phyloP scores from a whole-genome alignment of 2,329 filamentous ascomycete genomes.

The Nigrograna mackinnonii region DNA sequence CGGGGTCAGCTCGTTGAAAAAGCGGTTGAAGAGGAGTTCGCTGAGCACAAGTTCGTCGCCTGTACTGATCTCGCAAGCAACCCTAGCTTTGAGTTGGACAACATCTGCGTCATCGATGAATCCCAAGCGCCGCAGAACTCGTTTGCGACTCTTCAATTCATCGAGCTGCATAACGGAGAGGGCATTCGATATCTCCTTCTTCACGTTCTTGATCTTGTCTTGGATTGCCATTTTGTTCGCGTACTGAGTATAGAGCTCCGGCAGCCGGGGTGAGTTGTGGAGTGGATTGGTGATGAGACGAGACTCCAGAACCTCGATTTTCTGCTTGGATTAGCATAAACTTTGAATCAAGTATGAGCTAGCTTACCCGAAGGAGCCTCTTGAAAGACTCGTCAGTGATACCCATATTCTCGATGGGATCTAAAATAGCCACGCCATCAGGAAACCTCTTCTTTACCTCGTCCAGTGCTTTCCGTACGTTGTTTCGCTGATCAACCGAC shows the following conservation, averaged over 20 bases:
- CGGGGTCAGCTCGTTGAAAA: conserved; percentile 93
- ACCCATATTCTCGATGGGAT: conserved; percentile 95
- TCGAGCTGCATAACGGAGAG: conserved; percentile 91
- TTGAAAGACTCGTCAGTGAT: conserved; percentile 94
- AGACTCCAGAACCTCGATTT: conserved; percentile 96
- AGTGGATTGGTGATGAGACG: conserved; percentile 86
- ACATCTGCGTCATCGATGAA: conserved; percentile 97
- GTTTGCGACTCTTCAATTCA: conserved; percentile 93
- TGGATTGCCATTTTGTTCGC: conserved; percentile 74
- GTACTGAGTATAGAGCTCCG: conserved; percentile 86
- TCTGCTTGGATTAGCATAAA: conserved; percentile 51
- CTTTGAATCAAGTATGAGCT: neutral
- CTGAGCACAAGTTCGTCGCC: conserved; percentile 93
- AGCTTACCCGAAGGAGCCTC: conserved; percentile 71
- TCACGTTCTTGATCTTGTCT: conserved; percentile 82
- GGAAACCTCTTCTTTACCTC: conserved; percentile 89
- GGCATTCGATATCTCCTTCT: conserved; percentile 83
- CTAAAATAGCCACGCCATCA: conserved; percentile 84
- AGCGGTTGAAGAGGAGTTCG: conserved; percentile 92
- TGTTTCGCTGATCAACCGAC: conserved; percentile 68
- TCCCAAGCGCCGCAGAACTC: conserved; percentile 87
- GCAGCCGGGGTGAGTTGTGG: conserved; percentile 84
- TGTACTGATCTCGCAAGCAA: conserved; percentile 96
- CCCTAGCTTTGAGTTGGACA: conserved; percentile 93
- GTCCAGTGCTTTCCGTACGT: conserved; percentile 67